Evolutionary conservation across 768 basidiomycete species (phyloP).

Genomic region (Russula sp.): DNA sequence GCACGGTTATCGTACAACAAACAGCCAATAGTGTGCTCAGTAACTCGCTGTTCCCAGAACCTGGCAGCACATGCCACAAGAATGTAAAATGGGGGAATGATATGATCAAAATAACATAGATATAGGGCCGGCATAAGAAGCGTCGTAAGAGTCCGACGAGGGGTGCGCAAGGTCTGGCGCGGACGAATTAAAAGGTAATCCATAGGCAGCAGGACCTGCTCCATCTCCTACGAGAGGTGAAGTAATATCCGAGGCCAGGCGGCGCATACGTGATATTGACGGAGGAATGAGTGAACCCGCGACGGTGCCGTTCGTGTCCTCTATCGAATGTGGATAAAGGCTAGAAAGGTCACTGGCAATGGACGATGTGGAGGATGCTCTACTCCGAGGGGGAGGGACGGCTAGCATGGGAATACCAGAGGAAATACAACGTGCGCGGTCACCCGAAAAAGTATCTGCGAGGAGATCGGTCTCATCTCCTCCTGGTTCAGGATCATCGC

Average conservation of each 20-base stretch:
- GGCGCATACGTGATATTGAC: slow-evolving; percentile 19
- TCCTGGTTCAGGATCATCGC: slow-evolving; percentile 14
- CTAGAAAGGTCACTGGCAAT: slow-evolving; percentile 19
- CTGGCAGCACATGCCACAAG: slow-evolving; percentile 15
- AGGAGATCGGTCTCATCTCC: slow-evolving; percentile 13
- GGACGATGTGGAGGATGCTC: slow-evolving; percentile 23
- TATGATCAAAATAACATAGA: slow-evolving; percentile 18
- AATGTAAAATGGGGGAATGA: slow-evolving; percentile 6
- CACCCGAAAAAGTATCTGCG: background rate
- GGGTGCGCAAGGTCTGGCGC: slow-evolving; percentile 5
- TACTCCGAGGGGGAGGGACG: slow-evolving; percentile 19
- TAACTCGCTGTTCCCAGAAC: background rate
- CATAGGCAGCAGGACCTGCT: background rate
- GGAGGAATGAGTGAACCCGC: slow-evolving; percentile 6
- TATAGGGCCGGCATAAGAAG: slow-evolving; percentile 13
- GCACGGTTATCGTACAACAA: slow-evolving; percentile 15
- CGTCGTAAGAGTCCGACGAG: slow-evolving; percentile 15
- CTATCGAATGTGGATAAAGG: slow-evolving; percentile 15
- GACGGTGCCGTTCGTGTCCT: slow-evolving; percentile 1
- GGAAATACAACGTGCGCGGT: slow-evolving; percentile 7
- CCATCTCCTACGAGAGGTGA: slow-evolving; percentile 7
- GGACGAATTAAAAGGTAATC: slow-evolving; percentile 9
- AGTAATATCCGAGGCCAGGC: background rate
- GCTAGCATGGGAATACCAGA: slow-evolving; percentile 8
- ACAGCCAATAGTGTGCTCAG: slow-evolving; percentile 6